These are phyloP conservation scores for Tolypocladium tundrense DNA, from an alignment of 2,329 filamentous ascomycete genomes.

Conservation along the genomic window DNA sequence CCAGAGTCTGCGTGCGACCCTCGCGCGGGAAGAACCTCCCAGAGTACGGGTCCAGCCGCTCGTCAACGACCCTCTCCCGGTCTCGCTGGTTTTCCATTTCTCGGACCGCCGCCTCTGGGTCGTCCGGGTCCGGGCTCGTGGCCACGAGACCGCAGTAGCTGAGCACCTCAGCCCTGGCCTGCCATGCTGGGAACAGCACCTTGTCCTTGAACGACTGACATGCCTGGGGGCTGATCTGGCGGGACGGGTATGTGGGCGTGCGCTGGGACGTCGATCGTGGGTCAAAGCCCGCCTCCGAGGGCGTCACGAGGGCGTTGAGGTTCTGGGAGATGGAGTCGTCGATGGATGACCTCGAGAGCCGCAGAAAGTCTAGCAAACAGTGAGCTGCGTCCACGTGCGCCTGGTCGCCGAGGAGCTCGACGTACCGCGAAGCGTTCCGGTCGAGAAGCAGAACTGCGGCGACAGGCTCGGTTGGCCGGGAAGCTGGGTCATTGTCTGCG, in stretches of 20 bases:
- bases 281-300: slow-evolving; percentile 63
- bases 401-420: background rate
- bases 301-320: slow-evolving; percentile 78
- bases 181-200: slow-evolving; percentile 83
- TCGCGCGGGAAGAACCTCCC: slow-evolving; percentile 72
- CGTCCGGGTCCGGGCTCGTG: slow-evolving; percentile 75
- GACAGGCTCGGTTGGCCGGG: slow-evolving; percentile 44
- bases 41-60: slow-evolving; percentile 86
- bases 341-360: slow-evolving; percentile 70
- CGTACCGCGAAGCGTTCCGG: slow-evolving; percentile 57
- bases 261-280: slow-evolving; percentile 63
- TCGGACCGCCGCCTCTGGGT: slow-evolving; percentile 63
- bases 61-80: slow-evolving; percentile 68
- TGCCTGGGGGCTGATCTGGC: slow-evolving; percentile 47
- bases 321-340: slow-evolving; percentile 93
- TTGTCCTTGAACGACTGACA: slow-evolving; percentile 66
- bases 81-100: slow-evolving; percentile 61
- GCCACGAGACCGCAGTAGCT: slow-evolving; percentile 86
- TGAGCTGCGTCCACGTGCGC: background rate
- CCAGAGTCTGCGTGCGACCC: slow-evolving; percentile 69
- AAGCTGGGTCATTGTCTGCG: slow-evolving; percentile 35
- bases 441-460: slow-evolving; percentile 71
- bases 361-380: slow-evolving; percentile 65
- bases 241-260: slow-evolving; percentile 36
- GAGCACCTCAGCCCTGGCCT: slow-evolving; percentile 69